Conservation (phyloP, 345 rosid genomes). For the Eucalyptus pauciflora region DNA sequence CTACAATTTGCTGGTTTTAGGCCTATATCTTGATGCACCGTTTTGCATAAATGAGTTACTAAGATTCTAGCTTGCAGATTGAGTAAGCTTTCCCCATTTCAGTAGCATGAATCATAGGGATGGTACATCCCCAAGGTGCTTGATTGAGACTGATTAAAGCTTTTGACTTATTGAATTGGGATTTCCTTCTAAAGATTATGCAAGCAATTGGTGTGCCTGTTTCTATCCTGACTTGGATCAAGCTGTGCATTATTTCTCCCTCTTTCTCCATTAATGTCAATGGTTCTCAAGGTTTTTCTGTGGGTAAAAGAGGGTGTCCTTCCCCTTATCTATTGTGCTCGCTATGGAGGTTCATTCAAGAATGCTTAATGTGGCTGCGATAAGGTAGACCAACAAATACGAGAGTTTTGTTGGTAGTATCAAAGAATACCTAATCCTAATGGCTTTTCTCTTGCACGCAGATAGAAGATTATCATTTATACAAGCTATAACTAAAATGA, state of each 20-base stretch:
- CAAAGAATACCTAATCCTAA: not conserved
- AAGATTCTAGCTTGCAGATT: not conserved
- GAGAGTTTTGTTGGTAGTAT: not conserved
- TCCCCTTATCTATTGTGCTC: not conserved
- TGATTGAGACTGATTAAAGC: not conserved
- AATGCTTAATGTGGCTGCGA: not conserved
- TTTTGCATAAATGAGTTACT: not conserved
- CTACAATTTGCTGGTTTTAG: not conserved
- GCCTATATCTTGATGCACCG: not conserved
- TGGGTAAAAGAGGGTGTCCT: not conserved
- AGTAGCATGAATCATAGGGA: not conserved
- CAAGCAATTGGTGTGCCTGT: not conserved
- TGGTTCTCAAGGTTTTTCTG: not conserved
- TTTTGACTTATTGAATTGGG: not conserved
- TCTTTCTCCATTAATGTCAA: not conserved
- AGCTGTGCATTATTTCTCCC: not conserved
- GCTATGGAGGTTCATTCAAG: not conserved
- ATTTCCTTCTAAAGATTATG: not conserved
- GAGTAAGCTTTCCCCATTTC: not conserved
- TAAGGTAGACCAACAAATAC: not conserved
- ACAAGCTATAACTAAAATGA: not conserved
- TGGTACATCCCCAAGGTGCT: not conserved
- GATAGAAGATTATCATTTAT: not conserved
- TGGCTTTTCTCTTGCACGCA: not conserved
- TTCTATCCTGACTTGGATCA: not conserved